Base-by-base conservation (phyloP, 768 basidiomycete species). In the Lentinula sp. region DNA sequence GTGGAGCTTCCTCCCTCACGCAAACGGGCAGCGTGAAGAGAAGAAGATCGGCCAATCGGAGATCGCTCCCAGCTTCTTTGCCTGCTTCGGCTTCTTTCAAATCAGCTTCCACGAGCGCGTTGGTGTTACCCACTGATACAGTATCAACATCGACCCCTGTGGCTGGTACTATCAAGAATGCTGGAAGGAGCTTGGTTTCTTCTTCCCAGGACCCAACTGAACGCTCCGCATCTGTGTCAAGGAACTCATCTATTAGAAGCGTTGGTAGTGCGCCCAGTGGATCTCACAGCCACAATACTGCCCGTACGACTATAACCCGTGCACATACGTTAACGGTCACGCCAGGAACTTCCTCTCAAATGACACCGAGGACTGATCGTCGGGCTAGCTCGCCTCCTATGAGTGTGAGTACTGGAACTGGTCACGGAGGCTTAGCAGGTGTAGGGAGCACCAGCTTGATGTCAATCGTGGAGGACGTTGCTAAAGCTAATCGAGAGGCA, bases 391-490 rank as follows among this genome's bases (percentile, higher is more conserved):
- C 66, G 49, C 70, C 70, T 49, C 31, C 48, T 13, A 9, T 10
- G 10, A 45, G 5, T 13, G 62, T 66, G 4, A 54, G 52, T 43
- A 57, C 43, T 8, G 50, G 34, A 13, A 59, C 63, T 10, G 54
- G 61, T 0, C 32, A 40, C 21, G 60, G 49, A 4, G n/a, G 18
- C 9, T 7, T 7, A 5, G 5, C 54, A 4, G 63, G 48, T 7
- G 65, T 64, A 39, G 57, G 64, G 2, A 68, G 62, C 18, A 66
- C 66, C 43, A 86, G 80, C 46, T 70, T 89, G 68, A 85, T 89
- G 86, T 84, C 81, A 65, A 84, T 90, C 64, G 84, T 90, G 8
- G 86, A 88, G 66, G 80, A 76, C 60, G 83, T 88, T 49, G 70
- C 85, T 28, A 72, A 72, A 50, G 65, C 71, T 59, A 78, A 79